Evolutionary conservation across 2,329 filamentous ascomycete species (phyloP), one percentile per base, ranked within the genome.

Genomic region (Whalleya microplaca): DNA sequence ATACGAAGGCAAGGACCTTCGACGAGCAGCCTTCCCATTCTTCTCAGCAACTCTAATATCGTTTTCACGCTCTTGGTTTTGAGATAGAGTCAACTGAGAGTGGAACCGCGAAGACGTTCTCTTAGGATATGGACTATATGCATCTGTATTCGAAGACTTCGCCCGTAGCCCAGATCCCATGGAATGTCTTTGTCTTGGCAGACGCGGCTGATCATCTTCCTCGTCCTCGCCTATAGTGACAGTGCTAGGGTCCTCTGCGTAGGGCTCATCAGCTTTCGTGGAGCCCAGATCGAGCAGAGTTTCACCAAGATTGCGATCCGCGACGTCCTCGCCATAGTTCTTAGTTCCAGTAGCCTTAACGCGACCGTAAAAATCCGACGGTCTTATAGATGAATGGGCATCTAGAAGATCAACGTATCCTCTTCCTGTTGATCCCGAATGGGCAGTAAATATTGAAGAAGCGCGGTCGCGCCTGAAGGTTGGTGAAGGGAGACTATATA

Each of bases 251-350:
- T 59, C 44, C 12, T 57, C 60, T 9, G 72, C 64, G 58, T 78
- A 76, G 27, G 74, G 76, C 2, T 72, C 71, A 21, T 71, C 69
- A 0, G 73, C 71, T 10, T 70, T 71, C 10, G 66, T 53, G 2
- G 73, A 75, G 7, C 69, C 63, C 5, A 76, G 58, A 49, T 75
- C 63, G 37, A 69, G 58, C 1, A 66, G 64, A 44, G 75, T 79
- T 21, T 73, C 67, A 3, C 68, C 71, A 45, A 84, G 73, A 58
- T 88, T 88, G 32, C 86, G 77, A 61, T 87, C 84, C 1, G 84
- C 85, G 1, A 88, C 84, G 66, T 87, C 85, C 66, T 89, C 86
- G n/a, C 81, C 85, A 62, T 84, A 87, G 48, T 83, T 79, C 43
- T 78, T 76, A 0, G 75, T 73, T 1, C 83, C 84, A 0, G 80